Base-by-base conservation (phyloP, 108 stramenopile species). In the Cylindrotheca closterium region DNA sequence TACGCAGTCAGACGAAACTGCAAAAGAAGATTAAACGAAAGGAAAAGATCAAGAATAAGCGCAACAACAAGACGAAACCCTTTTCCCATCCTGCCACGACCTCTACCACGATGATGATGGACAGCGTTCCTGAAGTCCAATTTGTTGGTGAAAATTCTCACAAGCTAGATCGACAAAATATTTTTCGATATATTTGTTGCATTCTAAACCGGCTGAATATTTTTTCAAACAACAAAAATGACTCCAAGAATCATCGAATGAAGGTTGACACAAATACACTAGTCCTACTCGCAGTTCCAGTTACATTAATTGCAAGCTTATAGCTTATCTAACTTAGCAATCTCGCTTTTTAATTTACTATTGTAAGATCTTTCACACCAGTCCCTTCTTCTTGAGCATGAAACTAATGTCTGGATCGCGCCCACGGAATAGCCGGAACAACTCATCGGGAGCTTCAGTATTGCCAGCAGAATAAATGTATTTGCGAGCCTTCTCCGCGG, bases 391-490 rank as follows among this genome's bases (percentile, higher is more conserved):
- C 45, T 81, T 65, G 42, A 91, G 76, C 80, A 91, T 77, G 57
- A 78, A 87, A 22, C 75, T 68, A 19, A 83, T 81, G 15, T 87
- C 80, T 25, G 86, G 86, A 59, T 87, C 89, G 3, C 89, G 62
- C 15, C 89, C 89, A 47, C 86, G 78, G 51, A 91, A 87, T 42
- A 31, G 28, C 10, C 83, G 78, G 58, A 85, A 91, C 22, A 91
- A 68, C 30, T 91, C 84, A 54, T 91, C 84, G 8, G 89, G 89
- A 0, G 86, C 68, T n/a, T 66, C 66, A n/a, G 86, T 91, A 63
- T 87, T 91, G 2, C 89, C 89, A 0, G 80, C 58, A 8, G 82
- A 79, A 56, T 91, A 91, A 27, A 91, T 85, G 63, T 57, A 84
- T 47, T 82, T 82, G 49, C 79, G 68, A 28, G 80, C 83, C 31